These are phyloP conservation scores for Zopfochytrium polystomum DNA, from an alignment of 371 early-diverging fungal species.

Conservation along the genomic window DNA sequence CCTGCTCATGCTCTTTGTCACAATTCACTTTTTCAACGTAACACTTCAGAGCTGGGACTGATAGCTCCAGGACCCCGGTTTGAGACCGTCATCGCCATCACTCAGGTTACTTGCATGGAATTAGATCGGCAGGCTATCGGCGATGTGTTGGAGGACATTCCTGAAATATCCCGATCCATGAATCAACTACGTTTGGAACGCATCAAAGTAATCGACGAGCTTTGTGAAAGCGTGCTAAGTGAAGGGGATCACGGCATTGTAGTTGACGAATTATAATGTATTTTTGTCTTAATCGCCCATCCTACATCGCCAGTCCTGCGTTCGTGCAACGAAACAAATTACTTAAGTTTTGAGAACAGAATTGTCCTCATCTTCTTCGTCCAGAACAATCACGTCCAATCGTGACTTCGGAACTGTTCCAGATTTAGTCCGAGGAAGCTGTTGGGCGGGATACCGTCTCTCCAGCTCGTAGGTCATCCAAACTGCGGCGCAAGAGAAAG, in stretches of 20 bases:
- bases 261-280: too few relatives aligned
- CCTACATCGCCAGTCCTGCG: too few relatives aligned
- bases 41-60: not conserved
- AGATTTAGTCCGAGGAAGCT: too few relatives aligned
- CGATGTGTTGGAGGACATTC: not conserved
- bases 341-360: too few relatives aligned
- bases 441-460: too few relatives aligned
- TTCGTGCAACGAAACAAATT: too few relatives aligned
- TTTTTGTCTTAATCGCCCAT: not conserved
- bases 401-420: too few relatives aligned
- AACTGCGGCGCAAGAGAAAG: too few relatives aligned
- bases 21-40: not conserved
- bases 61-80: not conserved
- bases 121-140: not conserved
- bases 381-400: too few relatives aligned
- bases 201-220: not conserved
- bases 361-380: too few relatives aligned
- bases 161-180: not conserved
- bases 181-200: not conserved
- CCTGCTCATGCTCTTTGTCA: too few relatives aligned
- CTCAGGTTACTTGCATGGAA: not conserved
- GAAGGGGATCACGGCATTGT: not conserved
- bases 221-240: not conserved
- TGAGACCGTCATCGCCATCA: not conserved
- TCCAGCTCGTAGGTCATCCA: too few relatives aligned